These are phyloP conservation scores for Allium fistulosum DNA, from an alignment of 106 monocot species.

Conservation along the genomic window DNA sequence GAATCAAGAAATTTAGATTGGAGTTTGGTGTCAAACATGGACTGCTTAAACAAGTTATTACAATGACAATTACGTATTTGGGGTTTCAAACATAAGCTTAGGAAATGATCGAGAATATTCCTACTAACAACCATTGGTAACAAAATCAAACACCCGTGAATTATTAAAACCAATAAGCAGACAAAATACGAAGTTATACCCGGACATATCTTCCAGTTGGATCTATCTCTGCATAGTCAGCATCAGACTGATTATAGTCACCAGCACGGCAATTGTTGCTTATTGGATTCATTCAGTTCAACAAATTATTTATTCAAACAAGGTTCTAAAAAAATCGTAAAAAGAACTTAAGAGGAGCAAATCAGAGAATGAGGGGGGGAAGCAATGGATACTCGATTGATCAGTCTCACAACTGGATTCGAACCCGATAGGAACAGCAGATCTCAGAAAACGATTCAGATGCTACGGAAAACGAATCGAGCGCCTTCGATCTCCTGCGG, in stretches of 20 bases:
- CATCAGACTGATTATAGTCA: constrained; percentile 8
- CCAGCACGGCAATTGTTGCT: background rate
- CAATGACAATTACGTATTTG: too few species aligned
- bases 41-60: too few species aligned
- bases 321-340: background rate
- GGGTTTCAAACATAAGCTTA: too few species aligned
- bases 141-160: too few species aligned
- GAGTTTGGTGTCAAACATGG: too few species aligned
- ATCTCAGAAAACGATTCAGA: constrained; percentile 47
- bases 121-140: too few species aligned
- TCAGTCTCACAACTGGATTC: background rate
- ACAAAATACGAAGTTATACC: constrained; percentile 9
- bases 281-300: constrained; percentile 16
- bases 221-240: constrained; percentile 39
- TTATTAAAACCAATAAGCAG: too few species aligned
- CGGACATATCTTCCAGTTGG: constrained; percentile 53
- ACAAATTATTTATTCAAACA: background rate
- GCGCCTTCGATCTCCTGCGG: constrained; percentile 18
- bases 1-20: too few species aligned
- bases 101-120: too few species aligned
- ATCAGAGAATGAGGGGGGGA: background rate
- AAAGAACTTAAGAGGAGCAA: background rate
- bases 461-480: constrained; percentile 34
- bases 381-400: background rate
- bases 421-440: background rate